phyloP scores from a whole-genome alignment of 257 asterid species.

The Ilex aquifolium region DNA sequence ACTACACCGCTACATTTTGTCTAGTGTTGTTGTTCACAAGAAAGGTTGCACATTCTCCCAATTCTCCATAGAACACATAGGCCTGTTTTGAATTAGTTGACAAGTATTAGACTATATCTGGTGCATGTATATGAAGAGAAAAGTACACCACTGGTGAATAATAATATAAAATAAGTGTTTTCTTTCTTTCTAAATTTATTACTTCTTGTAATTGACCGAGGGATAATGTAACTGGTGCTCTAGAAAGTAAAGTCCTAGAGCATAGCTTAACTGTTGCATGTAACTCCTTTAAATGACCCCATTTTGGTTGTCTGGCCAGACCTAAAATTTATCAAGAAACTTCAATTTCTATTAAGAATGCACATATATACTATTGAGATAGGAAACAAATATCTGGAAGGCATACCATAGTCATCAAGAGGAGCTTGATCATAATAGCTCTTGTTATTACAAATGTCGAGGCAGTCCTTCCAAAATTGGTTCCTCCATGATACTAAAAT shows the following conservation, averaged over 20 bases:
- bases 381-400: not conserved
- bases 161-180: too few relatives aligned
- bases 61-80: conserved; percentile 36
- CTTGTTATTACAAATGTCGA: conserved; percentile 46
- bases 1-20: conserved; percentile 30
- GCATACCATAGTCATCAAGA: conserved; percentile 77
- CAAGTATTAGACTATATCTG: too few relatives aligned
- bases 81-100: conserved; percentile 34
- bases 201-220: conserved; percentile 66
- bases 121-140: too few relatives aligned
- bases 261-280: conserved; percentile 63
- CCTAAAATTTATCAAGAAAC: conserved; percentile 32
- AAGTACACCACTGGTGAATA: too few relatives aligned
- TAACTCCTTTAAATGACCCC: conserved; percentile 70
- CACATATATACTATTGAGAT: not conserved
- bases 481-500: conserved; percentile 76
- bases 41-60: conserved; percentile 75
- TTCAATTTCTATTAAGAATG: not conserved
- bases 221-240: conserved; percentile 27
- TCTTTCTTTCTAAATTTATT: conserved; percentile 9
- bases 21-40: conserved; percentile 47
- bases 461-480: conserved; percentile 72
- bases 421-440: conserved; percentile 83
- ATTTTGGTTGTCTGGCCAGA: conserved; percentile 72
- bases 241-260: conserved; percentile 48